Evolutionary conservation across 176 grass and related monocot genomes (phyloP).

Genomic region (Oropetium thomaeum): DNA sequence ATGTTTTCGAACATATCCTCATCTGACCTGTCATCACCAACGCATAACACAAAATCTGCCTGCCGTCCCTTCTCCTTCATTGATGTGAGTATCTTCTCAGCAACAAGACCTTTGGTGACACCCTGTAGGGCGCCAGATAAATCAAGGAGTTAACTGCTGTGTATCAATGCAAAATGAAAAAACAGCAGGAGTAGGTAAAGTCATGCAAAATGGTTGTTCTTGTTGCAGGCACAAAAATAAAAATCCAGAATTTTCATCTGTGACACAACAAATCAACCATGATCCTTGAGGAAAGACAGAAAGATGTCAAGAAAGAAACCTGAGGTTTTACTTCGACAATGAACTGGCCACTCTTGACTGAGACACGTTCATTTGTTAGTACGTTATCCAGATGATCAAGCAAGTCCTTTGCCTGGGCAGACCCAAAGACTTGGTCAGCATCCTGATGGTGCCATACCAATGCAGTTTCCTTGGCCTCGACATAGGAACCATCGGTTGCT

Average conservation of each 20-base stretch:
- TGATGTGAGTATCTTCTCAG: constrained; percentile 67
- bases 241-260: background rate
- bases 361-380: constrained; percentile 67
- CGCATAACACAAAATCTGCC: constrained; percentile 81
- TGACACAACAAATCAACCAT: background rate
- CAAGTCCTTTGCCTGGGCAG: constrained; percentile 80
- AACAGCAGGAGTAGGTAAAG: background rate
- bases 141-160: background rate
- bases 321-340: constrained; percentile 95
- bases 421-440: constrained; percentile 83
- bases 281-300: background rate
- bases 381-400: constrained; percentile 83
- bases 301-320: constrained; percentile 35
- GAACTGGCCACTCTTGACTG: constrained; percentile 79
- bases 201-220: background rate
- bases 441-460: constrained; percentile 90
- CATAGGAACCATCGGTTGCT: constrained; percentile 75
- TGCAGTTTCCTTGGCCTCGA: constrained; percentile 80
- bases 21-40: constrained; percentile 84
- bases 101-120: constrained; percentile 78
- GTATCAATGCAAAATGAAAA: background rate
- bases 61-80: constrained; percentile 63
- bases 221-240: background rate
- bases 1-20: constrained; percentile 96
- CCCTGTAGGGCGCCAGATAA: constrained; percentile 39